Conservation (phyloP, 805 yeast species). For the Isabelozyma rhagii region DNA sequence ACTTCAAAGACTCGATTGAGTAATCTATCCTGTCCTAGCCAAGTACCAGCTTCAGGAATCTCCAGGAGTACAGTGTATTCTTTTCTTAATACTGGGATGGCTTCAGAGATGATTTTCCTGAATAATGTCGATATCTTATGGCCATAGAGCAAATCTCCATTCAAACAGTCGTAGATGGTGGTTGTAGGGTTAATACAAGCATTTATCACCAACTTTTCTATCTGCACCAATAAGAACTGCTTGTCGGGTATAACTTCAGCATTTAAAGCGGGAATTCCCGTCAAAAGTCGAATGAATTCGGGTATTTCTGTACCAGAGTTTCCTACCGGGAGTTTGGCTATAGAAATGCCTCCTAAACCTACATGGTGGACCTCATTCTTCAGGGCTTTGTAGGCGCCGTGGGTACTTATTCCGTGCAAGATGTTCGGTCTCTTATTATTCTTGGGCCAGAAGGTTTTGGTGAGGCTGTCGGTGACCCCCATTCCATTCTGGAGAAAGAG, state of each 20-base stretch:
- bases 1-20: conserved; percentile 28
- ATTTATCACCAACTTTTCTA: conserved; percentile 75
- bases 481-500: conserved; percentile 82
- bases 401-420: conserved; percentile 75
- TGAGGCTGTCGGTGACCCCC: conserved; percentile 61
- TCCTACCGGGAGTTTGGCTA: conserved; percentile 41
- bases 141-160: conserved; percentile 64
- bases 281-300: conserved; percentile 17
- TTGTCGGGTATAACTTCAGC: conserved; percentile 33
- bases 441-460: conserved; percentile 53
- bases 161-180: conserved; percentile 69
- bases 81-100: conserved; percentile 37
- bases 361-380: conserved; percentile 50
- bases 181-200: conserved; percentile 83
- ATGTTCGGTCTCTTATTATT: conserved; percentile 48
- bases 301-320: conserved; percentile 8
- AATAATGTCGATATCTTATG: conserved; percentile 31
- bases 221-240: conserved; percentile 52
- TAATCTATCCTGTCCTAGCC: conserved; percentile 32
- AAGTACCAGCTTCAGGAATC: conserved; percentile 26
- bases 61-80: conserved; percentile 21
- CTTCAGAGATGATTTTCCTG: conserved; percentile 43
- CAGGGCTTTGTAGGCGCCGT: conserved; percentile 64
- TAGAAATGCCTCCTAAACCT: conserved; percentile 62
- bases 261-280: conserved; percentile 20